These are phyloP conservation scores for Venturia nashicola DNA, from an alignment of 2,329 filamentous ascomycete species.

Conservation along the genomic window DNA sequence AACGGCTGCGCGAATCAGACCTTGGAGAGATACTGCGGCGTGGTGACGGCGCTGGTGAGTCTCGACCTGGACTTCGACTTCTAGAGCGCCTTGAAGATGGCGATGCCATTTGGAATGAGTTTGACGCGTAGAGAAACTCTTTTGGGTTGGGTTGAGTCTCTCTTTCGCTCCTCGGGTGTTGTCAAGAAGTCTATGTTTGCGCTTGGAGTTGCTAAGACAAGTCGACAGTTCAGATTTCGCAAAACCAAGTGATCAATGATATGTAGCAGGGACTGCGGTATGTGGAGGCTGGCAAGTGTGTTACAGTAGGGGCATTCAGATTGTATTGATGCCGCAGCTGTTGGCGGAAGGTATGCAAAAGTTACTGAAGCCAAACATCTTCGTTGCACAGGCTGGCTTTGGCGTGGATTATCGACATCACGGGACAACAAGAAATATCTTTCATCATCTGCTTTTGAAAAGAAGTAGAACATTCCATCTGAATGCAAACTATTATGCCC, in stretches of 20 bases:
- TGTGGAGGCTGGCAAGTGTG: background rate
- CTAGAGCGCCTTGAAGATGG: constrained; percentile 2
- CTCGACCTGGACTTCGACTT: background rate
- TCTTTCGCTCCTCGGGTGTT: background rate
- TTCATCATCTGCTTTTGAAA: background rate
- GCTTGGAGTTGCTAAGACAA: background rate
- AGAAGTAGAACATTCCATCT: background rate
- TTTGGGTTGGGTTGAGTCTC: background rate
- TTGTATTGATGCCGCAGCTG: background rate
- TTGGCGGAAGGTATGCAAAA: background rate
- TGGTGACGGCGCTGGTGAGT: constrained; percentile 1
- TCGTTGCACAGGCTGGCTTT: background rate
- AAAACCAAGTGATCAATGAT: background rate
- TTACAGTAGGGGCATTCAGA: background rate
- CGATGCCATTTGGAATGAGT: background rate
- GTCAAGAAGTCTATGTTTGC: background rate
- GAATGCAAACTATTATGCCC: background rate
- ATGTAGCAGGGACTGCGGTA: background rate
- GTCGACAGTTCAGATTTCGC: background rate
- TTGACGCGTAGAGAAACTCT: background rate
- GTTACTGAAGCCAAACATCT: background rate
- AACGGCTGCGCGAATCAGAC: constrained; percentile 5
- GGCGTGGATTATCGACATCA: background rate
- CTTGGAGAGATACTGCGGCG: background rate
- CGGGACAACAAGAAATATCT: background rate